Evolutionary conservation across 1,139 yeast genomes (phyloP).

Genomic region (Trichomonascaceae sp.): DNA sequence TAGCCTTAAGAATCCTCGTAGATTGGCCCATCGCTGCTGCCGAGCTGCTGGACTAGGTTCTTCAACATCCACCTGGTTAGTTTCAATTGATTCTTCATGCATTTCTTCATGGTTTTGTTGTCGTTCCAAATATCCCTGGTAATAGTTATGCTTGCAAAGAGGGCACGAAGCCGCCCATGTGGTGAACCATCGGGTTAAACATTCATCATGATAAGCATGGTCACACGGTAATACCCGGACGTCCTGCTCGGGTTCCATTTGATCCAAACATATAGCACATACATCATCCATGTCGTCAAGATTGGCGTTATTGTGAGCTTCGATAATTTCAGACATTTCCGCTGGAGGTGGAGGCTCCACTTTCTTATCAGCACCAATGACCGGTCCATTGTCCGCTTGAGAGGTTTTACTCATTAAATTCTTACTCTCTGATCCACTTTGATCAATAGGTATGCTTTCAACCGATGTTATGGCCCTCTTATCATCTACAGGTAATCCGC

Average conservation of each 20-base stretch:
- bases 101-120: background rate
- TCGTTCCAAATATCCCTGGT: constrained; percentile 10
- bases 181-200: constrained; percentile 78
- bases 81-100: background rate
- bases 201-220: constrained; percentile 73
- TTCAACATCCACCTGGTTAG: background rate
- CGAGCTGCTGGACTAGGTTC: background rate
- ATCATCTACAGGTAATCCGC: constrained; percentile 11
- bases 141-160: constrained; percentile 52
- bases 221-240: constrained; percentile 76
- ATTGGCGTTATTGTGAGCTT: constrained; percentile 3
- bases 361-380: background rate
- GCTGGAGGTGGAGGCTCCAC: background rate
- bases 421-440: background rate
- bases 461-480: background rate
- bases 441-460: background rate
- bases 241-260: constrained; percentile 54
- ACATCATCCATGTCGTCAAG: constrained; percentile 36
- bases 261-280: constrained; percentile 75
- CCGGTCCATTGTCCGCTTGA: background rate
- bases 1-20: background rate
- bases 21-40: background rate
- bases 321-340: background rate
- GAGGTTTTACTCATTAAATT: background rate
- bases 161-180: constrained; percentile 77